phyloP scores from a whole-genome alignment of 1,284 basidiomycete species.

The Trametes polyzona region DNA sequence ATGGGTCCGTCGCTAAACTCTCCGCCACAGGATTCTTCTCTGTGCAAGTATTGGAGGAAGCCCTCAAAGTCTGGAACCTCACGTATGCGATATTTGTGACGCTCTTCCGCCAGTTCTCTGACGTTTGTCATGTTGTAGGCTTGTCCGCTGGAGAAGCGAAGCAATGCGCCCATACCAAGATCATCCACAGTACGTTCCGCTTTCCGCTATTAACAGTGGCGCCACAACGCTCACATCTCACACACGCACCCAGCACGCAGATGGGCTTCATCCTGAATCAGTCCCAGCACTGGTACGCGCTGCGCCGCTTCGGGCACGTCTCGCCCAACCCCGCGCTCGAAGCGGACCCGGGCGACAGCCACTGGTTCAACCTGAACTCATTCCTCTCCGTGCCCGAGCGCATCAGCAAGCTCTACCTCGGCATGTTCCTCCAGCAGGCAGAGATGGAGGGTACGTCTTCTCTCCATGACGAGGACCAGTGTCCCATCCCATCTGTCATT shows the following conservation, averaged over 20 bases:
- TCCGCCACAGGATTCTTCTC: conserved; percentile 79
- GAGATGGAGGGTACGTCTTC: conserved; percentile 70
- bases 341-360: conserved; percentile 55
- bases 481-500: background rate
- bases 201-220: no score
- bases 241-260: conserved; percentile 59
- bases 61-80: conserved; percentile 83
- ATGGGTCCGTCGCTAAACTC: conserved; percentile 16
- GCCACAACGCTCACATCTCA: conserved; percentile 13
- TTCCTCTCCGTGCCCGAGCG: conserved; percentile 75
- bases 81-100: conserved; percentile 65
- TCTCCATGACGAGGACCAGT: background rate
- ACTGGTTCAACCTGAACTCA: conserved; percentile 95
- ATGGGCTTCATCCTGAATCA: conserved; percentile 90
- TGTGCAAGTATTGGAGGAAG: conserved; percentile 79
- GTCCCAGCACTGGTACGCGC: conserved; percentile 87
- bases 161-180: conserved; percentile 79
- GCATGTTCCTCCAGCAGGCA: conserved; percentile 86
- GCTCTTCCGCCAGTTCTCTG: background rate
- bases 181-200: conserved; percentile 69
- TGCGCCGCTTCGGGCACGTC: conserved; percentile 78
- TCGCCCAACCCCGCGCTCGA: conserved; percentile 39
- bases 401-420: conserved; percentile 83
- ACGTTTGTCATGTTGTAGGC: conserved; percentile 36
- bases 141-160: conserved; percentile 86